Evolutionary conservation across 352 stramenopile genomes (phyloP), one percentile per base, ranked within the genome.

Genomic region (Phytophthora agathidicida): DNA sequence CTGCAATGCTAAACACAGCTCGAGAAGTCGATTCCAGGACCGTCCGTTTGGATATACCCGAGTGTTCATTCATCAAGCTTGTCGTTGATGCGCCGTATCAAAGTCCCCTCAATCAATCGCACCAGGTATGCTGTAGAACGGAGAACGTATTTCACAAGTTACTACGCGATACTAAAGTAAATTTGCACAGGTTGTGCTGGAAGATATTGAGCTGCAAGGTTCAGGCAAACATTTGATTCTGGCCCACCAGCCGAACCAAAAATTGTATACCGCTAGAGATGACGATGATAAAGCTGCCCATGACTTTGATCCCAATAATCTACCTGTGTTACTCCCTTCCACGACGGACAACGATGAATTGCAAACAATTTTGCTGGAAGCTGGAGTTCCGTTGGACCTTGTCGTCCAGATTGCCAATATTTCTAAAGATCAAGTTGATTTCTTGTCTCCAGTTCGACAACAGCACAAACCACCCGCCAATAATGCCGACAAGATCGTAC

Each of bases 31-130:
- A 43, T 19, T 48, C 47, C 31, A 69, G 30, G 24, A 55, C 39
- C 17, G 56, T 58, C 39, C 52, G 16, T 13, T 23, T 78, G 10
- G 20, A 73, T 23, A 14, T 60, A 14, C 6, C 31, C 0, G 19
- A 39, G 3, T 80, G 71, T 20, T 58, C 48, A 17, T 76, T 74
- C 16, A 38, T 80, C 4, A 80, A 75, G 52, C 48, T 80, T 7
- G 13, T 78, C 37, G 28, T 78, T 1, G 39, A 78, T 16, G 46
- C 24, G 5, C 49, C 54, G 0, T 23, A 39, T 14, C 5, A 42
- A 8, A 39, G 38, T 14, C 13, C 14, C n/a, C 20, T 9, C 11
- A 73, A 59, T 3, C 20, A 13, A 13, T 17, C 19, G 54, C 60
- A 56, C 11, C 47, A 77, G 64, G 68, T 80, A 54, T 7, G 8